Percentiles rank a stretch among this genome's conserved stretches.
Conservation (phyloP, 345 rosid species). For the Orychophragmus violaceus region DNA sequence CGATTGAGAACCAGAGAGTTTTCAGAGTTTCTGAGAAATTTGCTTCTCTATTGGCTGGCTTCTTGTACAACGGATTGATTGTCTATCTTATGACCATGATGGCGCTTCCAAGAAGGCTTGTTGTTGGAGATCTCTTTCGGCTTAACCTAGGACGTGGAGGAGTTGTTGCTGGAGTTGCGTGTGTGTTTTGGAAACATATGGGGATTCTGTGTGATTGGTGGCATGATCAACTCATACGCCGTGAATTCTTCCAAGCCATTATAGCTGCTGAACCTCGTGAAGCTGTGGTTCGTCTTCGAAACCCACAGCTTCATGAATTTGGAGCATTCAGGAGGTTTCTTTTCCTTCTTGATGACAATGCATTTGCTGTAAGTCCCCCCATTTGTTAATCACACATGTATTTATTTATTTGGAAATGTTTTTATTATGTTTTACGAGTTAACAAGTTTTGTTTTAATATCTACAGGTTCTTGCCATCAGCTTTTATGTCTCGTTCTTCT, state of each 20-base stretch:
- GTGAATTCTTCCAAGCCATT: background rate
- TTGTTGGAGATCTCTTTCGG: background rate
- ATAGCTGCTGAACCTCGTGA: background rate
- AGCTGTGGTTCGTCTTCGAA: background rate
- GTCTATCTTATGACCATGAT: background rate
- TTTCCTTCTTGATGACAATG: background rate
- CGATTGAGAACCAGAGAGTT: background rate
- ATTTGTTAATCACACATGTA: too few species aligned
- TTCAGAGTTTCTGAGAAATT: background rate
- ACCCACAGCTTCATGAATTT: background rate
- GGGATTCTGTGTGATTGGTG: slow-evolving; percentile 4
- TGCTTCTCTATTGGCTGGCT: background rate
- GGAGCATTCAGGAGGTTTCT: slow-evolving; percentile 1
- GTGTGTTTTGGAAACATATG: background rate
- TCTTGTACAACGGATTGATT: background rate
- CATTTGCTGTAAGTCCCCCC: slow-evolving; percentile 1
- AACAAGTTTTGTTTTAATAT: background rate
- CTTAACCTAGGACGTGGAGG: background rate
- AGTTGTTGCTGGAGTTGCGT: background rate
- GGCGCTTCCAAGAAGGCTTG: background rate
- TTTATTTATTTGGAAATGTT: background rate
- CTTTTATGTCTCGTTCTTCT: background rate
- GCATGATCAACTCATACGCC: background rate
- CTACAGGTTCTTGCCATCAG: slow-evolving; percentile 13
- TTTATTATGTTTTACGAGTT: background rate